Base-by-base conservation (phyloP, 148 eudicot species). In the Rhododendron williamsianum region DNA sequence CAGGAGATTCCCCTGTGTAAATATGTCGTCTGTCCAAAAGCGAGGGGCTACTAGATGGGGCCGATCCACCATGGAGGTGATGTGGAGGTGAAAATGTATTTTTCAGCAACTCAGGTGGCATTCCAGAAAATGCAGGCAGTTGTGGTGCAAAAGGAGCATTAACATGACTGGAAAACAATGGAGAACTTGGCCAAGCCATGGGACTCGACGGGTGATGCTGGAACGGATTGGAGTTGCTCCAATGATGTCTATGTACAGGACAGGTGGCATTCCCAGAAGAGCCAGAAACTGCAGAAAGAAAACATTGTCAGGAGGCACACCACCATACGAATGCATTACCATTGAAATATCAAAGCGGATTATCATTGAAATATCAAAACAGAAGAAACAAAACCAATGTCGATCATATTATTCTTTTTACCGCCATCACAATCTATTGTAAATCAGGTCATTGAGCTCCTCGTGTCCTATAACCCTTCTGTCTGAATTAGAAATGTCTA, bases 21-120 rank as follows among this genome's bases (percentile, higher is more conserved):
- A 83, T 49, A 63, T 87, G 92, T 76, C 84, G 86, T 67, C 86
- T 63, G 51, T 92, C 90, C 90, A 89, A 90, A 80, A 85, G 84
- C 9, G 90, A 84, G 79, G 87, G 90, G 85, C 88, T 90, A 69
- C 83, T 63, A 69, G 86, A 82, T 2, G 95, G 92, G 48, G 91
- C 92, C 30, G 93, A 93, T 65, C 93, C 92, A 46, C 88, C 89
- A 52, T 89, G 92, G 81, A 86, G 87, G n/a, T 86, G 87, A 48
- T 87, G 90, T 58, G 85, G 60, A 16, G 92, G 91, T 72, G 89
- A 88, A 73, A 83, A 81, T 86, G 87, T 80, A 77, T 87, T 30
- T 30, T 33, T 91, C 91, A 85, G 85, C 91, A 90, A 87, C 33
- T 86, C 74, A 90, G 87, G 83, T 48, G 89, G 88, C 79, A 84